phyloP scores from a whole-genome alignment of 108 stramenopile species.

The Cyclostephanos invisitatus region DNA sequence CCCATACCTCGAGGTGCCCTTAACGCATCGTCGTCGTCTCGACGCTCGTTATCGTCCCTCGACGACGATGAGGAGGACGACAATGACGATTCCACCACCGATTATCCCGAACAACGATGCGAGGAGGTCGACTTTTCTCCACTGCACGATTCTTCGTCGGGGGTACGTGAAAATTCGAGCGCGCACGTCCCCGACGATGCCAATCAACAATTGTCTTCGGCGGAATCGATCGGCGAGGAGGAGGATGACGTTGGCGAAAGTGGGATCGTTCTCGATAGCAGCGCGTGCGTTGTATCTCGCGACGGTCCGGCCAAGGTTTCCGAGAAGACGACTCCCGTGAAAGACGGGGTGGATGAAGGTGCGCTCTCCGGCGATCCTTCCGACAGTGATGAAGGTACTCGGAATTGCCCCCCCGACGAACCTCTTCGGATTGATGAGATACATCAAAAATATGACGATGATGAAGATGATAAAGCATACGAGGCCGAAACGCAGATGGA shows the following conservation, averaged over 20 bases:
- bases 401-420: background rate
- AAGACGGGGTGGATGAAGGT: background rate
- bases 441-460: background rate
- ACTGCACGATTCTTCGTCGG: background rate
- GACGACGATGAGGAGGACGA: slow-evolving; percentile 20
- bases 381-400: slow-evolving; percentile 22
- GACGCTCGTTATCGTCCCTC: background rate
- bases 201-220: background rate
- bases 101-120: background rate
- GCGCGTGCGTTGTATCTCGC: background rate
- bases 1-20: slow-evolving; percentile 6
- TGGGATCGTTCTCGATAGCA: background rate
- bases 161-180: background rate
- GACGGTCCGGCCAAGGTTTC: background rate
- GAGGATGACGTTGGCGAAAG: background rate
- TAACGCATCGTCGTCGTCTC: background rate
- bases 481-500: slow-evolving; percentile 15
- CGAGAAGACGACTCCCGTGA: background rate
- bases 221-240: background rate
- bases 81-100: too few relatives aligned
- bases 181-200: background rate
- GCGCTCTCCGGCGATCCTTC: background rate
- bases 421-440: slow-evolving; percentile 1
- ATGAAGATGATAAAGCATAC: slow-evolving; percentile 17
- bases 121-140: background rate